Evolutionary conservation across 2,329 filamentous ascomycete species (phyloP).

Genomic region (Sporothrix variecibatus): DNA sequence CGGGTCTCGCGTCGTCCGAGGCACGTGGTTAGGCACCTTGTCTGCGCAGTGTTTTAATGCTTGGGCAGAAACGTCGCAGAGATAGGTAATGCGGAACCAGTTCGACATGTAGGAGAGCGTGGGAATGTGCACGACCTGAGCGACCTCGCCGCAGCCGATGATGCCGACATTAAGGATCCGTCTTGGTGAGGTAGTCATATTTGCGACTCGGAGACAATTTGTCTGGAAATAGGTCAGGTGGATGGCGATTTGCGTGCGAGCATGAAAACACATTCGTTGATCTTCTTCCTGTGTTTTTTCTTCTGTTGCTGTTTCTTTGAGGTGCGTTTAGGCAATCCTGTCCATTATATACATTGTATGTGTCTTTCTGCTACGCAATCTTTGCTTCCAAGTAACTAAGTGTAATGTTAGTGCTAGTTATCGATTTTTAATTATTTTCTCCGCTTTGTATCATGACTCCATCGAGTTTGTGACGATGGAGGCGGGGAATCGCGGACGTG

Average conservation of each 20-base stretch:
- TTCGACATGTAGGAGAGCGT: slow-evolving; percentile 47
- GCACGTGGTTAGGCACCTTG: no score
- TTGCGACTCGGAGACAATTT: no score
- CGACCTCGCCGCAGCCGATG: slow-evolving; percentile 52
- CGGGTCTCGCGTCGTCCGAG: no score
- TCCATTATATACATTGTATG: not conserved
- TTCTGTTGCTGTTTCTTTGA: not conserved
- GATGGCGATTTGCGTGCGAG: not conserved
- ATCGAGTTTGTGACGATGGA: no score
- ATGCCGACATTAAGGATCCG: slow-evolving; percentile 41
- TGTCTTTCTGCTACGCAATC: no score
- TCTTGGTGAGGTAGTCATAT: no score
- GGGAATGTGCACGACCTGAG: slow-evolving; percentile 57
- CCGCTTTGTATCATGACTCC: no score
- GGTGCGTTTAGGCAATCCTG: not conserved
- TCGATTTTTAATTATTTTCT: no score
- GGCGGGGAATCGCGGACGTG: no score
- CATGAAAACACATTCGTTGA: not conserved
- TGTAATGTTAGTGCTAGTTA: no score
- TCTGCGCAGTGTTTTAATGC: no score
- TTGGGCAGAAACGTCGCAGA: slow-evolving; percentile 49
- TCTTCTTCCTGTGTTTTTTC: not conserved
- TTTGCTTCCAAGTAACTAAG: not conserved
- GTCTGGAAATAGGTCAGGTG: no score
- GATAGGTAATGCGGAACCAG: slow-evolving; percentile 48